phyloP scores from a whole-genome alignment of 1,284 basidiomycete species.

The Inonotus obliquus region DNA sequence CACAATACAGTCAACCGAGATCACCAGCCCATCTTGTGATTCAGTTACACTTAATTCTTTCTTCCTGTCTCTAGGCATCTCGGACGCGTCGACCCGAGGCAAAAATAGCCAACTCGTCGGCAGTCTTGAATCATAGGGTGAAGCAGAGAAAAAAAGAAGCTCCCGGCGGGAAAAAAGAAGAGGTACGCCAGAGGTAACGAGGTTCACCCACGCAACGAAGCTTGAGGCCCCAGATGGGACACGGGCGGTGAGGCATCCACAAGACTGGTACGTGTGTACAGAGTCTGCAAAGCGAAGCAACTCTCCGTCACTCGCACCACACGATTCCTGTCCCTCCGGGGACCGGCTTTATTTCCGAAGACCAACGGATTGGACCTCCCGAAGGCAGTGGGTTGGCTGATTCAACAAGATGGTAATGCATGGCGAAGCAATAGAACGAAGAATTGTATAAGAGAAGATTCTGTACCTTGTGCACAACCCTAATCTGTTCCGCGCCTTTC shows the following conservation, averaged over 20 bases:
- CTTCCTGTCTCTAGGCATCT: no score
- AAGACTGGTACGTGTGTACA: not conserved
- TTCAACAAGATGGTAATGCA: not conserved
- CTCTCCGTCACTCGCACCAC: not conserved
- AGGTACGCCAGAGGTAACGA: not conserved
- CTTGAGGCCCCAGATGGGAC: slow-evolving; percentile 19
- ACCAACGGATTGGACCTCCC: not conserved
- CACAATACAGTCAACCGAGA: no score
- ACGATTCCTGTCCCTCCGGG: not conserved
- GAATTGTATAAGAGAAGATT: not conserved
- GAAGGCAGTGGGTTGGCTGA: not conserved
- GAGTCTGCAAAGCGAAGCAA: not conserved
- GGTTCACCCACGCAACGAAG: not conserved
- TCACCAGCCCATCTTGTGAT: no score
- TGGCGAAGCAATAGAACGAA: not conserved
- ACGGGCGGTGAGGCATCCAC: slow-evolving; percentile 14
- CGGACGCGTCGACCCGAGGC: no score
- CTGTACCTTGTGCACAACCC: slow-evolving; percentile 58
- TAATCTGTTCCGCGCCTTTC: slow-evolving; percentile 65
- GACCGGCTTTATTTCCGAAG: not conserved
- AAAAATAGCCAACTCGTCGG: not conserved
- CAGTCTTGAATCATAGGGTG: not conserved
- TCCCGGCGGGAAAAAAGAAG: not conserved
- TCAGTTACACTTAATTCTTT: no score
- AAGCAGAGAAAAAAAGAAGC: not conserved